Base-by-base conservation (phyloP, 805 yeast species). In the Ogataea neopini region DNA sequence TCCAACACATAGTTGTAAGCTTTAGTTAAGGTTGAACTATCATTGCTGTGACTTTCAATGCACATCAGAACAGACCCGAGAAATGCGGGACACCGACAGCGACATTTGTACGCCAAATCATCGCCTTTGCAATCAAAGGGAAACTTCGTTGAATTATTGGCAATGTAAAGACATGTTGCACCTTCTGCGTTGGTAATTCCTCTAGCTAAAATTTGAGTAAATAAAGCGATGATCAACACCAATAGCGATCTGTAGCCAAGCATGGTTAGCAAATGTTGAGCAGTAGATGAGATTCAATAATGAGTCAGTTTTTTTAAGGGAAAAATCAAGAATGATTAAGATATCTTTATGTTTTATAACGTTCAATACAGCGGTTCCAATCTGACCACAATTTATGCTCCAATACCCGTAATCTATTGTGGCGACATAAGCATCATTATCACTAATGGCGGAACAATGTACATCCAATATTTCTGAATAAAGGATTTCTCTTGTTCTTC, bases 391-490 rank as follows among this genome's bases (percentile, higher is more conserved):
- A 14, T 30, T 23, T 6, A 40, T n/a, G n/a, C n/a, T n/a, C n/a
- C n/a, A n/a, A n/a, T 5, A 45, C 26, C 26, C 19, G 22, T 19
- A 7, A n/a, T 19, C 40, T 45, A 47, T 45, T 54, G 54, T 18
- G 59, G 61, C 7, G 53, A 51, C 43, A 54, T 38, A 17, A 72
- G 17, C 54, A 69, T 48, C 47, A 74, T 46, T 32, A 78, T 50
- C 9, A 80, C 41, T 18, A 77, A 51, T 11, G 79, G 78, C 2
- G 82, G 79, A 6, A 79, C 79, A 20, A 82, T 67, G 61, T 77
- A 80, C 73, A 79, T 70, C 86, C 86, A 82, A 63, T 82, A 76
- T 60, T 76, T 75, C 59, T 81, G 85, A 14, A 81, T 65, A 63
- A 80, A 81, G 4, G 83, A 74, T 44, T 68, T 63, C 26, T 67